Base-by-base conservation (phyloP, 352 stramenopile species). In the Phytophthora pseudosyringae region DNA sequence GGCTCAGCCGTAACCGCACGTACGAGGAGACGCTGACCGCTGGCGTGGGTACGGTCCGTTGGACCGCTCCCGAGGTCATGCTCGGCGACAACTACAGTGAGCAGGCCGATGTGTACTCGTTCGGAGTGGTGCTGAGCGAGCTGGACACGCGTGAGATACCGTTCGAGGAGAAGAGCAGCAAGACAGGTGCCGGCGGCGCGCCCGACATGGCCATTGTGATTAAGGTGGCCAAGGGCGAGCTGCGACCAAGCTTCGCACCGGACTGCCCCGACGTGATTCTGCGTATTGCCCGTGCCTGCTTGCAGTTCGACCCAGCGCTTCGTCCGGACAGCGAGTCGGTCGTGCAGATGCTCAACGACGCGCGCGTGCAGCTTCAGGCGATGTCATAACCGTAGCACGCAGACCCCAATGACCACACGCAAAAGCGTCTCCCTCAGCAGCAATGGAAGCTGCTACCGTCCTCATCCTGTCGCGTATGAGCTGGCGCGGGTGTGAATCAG, bases 51-150 rank as follows among this genome's bases (percentile, higher is more conserved):
- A 96, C 87, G 3, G 82, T 94, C 50, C 86, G 86, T 58, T 96
- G 88, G 88, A 95, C 83, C 11, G 88, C 88, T 16, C 88, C 88
- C 12, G 88, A 96, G 54, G 86, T 96, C 18, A 94, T 96, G 83
- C 80, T 94, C 10, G 88, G 87, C 15, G 86, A 94, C 47, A 93
- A 94, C 69, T 95, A 95, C 73, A 89, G 78, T 29, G 88, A 95
- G 55, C 79, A 93, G 68, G 85, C 86, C 28, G 88, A 96, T 53
- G 83, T 96, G 46, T 96, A 94, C 81, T 95, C 88, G 70, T 96
- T 91, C 51, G 88, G 88, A 63, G 85, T 96, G 50, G 88, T 96
- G 60, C 77, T 96, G 25, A 92, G 79, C 40, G 88, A 96, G 62
- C 67, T 96, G 29, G 88, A 96, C 69, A 94, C 88, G 59, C 88